Conservation (phyloP, 2,329 filamentous ascomycete genomes). For the Epichloe coenophiala region DNA sequence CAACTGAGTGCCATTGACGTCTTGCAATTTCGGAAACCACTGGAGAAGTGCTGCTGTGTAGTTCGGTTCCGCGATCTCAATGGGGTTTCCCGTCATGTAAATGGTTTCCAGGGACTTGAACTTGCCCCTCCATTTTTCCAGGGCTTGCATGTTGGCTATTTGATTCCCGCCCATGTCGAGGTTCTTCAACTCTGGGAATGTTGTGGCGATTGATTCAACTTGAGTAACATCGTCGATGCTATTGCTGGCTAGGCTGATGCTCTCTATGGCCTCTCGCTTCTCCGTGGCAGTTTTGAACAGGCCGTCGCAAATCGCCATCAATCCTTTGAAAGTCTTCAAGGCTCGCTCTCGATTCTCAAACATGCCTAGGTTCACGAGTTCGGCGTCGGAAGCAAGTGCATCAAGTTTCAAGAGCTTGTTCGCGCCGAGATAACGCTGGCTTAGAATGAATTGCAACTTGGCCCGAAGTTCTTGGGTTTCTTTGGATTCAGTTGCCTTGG, state of each 20-base stretch:
- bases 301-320: slow-evolving; percentile 75
- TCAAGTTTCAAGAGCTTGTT: slow-evolving; percentile 74
- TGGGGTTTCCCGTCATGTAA: slow-evolving; percentile 63
- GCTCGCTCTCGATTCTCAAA: slow-evolving; percentile 58
- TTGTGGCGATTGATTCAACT: slow-evolving; percentile 62
- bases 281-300: slow-evolving; percentile 59
- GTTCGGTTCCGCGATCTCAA: slow-evolving; percentile 44
- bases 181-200: slow-evolving; percentile 75
- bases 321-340: slow-evolving; percentile 79
- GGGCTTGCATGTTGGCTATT: slow-evolving; percentile 50
- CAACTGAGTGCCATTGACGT: slow-evolving; percentile 62
- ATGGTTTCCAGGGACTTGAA: slow-evolving; percentile 72
- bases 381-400: slow-evolving; percentile 57
- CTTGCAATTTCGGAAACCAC: slow-evolving; percentile 72
- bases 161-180: slow-evolving; percentile 81
- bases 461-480: slow-evolving; percentile 48
- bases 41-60: slow-evolving; percentile 56
- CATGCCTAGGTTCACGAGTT: slow-evolving; percentile 60
- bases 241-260: slow-evolving; percentile 73
- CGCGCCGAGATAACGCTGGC: slow-evolving; percentile 56
- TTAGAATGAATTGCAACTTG: slow-evolving; percentile 58
- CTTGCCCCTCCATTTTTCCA: slow-evolving; percentile 66
- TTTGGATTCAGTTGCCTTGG: slow-evolving; percentile 32
- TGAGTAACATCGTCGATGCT: slow-evolving; percentile 57
- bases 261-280: slow-evolving; percentile 66